Evolutionary conservation across 306 rosid genomes (phyloP).

Genomic region (Mimosa bimucronata): DNA sequence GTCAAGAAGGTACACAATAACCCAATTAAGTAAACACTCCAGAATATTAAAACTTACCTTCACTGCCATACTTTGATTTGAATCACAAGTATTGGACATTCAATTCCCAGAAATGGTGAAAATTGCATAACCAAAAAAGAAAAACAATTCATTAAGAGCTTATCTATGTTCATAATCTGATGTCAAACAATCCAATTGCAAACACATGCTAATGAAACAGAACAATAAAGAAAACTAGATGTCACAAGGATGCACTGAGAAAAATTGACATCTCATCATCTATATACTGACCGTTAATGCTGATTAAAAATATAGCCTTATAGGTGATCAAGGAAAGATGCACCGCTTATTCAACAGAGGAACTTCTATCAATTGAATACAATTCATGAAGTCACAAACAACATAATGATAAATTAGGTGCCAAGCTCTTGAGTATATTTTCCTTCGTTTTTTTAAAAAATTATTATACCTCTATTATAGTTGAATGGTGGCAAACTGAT

Average conservation of each 20-base stretch:
- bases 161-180: too few species aligned
- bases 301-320: too few species aligned
- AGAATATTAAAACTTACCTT: constrained; percentile 56
- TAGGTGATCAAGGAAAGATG: too few species aligned
- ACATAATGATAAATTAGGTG: neutral
- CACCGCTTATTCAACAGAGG: constrained; percentile 18
- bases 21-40: too few species aligned
- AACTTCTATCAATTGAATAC: neutral
- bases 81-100: constrained; percentile 43
- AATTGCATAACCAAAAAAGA: neutral
- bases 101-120: neutral
- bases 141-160: constrained; percentile 1
- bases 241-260: too few species aligned
- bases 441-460: neutral
- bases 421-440: too few species aligned
- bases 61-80: constrained; percentile 51
- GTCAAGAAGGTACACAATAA: too few species aligned
- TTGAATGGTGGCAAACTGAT: neutral
- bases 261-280: too few species aligned
- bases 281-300: too few species aligned
- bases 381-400: neutral
- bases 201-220: too few species aligned
- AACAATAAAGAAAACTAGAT: too few species aligned
- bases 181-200: too few species aligned
- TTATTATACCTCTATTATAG: neutral